A percentile compares a stretch with the other conserved stretches of the same genome.
phyloP scores from a whole-genome alignment of 148 eudicot species.

The Salicornia ramosissima region DNA sequence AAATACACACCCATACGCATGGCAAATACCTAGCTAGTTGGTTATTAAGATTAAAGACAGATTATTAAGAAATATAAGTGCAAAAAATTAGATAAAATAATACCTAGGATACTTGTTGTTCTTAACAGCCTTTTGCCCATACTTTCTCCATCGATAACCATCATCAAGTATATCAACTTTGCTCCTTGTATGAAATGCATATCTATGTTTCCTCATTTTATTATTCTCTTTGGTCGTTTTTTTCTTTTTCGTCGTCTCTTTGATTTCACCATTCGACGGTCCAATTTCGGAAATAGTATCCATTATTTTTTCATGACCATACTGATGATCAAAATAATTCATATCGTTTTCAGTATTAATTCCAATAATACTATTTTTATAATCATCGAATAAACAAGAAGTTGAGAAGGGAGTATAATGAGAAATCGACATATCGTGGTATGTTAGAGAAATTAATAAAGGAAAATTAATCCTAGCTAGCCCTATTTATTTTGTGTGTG shows the following conservation, averaged over 20 bases:
- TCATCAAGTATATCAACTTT: slow-evolving; percentile 41
- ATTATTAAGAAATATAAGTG: no score
- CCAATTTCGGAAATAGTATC: neutral
- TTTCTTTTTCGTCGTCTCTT: neutral
- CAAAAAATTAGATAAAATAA: neutral
- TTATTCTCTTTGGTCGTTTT: slow-evolving; percentile 18
- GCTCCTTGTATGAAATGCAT: slow-evolving; percentile 41
- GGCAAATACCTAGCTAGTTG: no score
- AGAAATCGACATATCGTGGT: slow-evolving; percentile 8
- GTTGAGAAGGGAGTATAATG: neutral
- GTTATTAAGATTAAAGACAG: no score
- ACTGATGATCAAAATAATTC: neutral
- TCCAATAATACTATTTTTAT: neutral
- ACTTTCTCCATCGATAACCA: slow-evolving; percentile 46
- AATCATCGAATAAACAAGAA: neutral
- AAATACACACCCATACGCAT: no score
- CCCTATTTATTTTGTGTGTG: neutral
- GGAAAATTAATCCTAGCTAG: neutral
- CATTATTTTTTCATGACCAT: neutral
- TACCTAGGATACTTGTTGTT: slow-evolving; percentile 39
- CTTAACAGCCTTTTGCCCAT: slow-evolving; percentile 42
- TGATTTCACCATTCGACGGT: slow-evolving; percentile 9
- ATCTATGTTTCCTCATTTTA: slow-evolving; percentile 30
- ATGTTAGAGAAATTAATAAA: slow-evolving; percentile 1
- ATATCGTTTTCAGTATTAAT: neutral